Base-by-base conservation (phyloP, 2,329 filamentous ascomycete species). In the Thelonectria blattea region DNA sequence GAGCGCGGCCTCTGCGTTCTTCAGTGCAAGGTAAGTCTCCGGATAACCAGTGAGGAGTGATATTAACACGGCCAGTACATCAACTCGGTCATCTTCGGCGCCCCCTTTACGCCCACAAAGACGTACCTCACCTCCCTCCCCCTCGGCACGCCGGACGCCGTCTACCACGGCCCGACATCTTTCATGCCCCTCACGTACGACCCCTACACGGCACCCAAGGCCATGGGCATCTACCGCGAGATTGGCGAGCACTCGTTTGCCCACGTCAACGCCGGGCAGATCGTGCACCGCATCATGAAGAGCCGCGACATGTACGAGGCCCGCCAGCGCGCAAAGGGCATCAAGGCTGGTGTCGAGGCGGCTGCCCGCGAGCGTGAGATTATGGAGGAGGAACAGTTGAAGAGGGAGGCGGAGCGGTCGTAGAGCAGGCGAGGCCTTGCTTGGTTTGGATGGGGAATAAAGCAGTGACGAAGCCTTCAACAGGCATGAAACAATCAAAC, bases 141-240 rank as follows among this genome's bases (percentile, higher is more conserved):
- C 0, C 88, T 88, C 76, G 88, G 89, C 51, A 85, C 84, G 5
- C 91, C 93, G 14, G 83, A 89, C 69, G 90, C 88, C 27, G 91
- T 99, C 62, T 99, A 98, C 77, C 95, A 99, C 78, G 95, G 95
- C n/a, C 92, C 93, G 7, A 99, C 95, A 0, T 85, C 91, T 12
- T 97, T 97, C 75, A 95, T 96, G 81, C 91, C 88, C 72, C 73
- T 88, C 22, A 91, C 88, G 6, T 91, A 91, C 73, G 91, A 93
- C 71, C 91, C 91, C 1, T 97, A 98, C 78, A 82, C 83, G 27
- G 91, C 88, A 14, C 88, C 93, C 54, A 95, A 93, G 76, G 81
- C 83, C 49, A 87, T 97, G 81, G 89, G 90, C 34, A 92, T 99
- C 72, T 97, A 96, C 81, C 84, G 82, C 42, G 87, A 96, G 74